Base-by-base conservation (phyloP, 116 monocot genomes). In the Papilionanthe hybrid region DNA sequence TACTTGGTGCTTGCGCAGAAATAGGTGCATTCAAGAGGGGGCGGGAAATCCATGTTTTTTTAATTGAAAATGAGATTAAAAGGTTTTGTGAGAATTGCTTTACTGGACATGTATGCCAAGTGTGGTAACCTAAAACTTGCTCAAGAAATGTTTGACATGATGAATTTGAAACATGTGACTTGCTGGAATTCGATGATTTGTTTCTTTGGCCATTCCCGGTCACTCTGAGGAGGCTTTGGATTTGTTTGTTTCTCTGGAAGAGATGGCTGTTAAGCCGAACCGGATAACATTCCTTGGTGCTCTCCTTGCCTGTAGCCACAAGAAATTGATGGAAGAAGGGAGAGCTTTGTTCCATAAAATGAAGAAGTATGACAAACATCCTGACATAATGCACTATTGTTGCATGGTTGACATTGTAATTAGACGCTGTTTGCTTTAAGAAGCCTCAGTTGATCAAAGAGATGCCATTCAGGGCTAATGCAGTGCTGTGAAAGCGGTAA, bases 141-240 rank as follows among this genome's bases (percentile, higher is more conserved):
- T 13, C 67, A 75, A 8, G 25, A 85, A 69, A 75, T 95, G 30
- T 95, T 95, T n/a, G n/a, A n/a, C n/a, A n/a, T n/a, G n/a, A n/a
- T n/a, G n/a, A n/a, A n/a, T n/a, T n/a, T n/a, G n/a, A 92, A 85
- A 78, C 87, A 92, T 88, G 83, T 88, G 47, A 86, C 80, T 43
- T 87, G 88, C 80, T 95, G 94, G 92, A 95, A 95, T 75, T 73
- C 92, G 2, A 94, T 94, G 92, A 94, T 94, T 32, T n/a, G 84
- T 87, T 22, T 87, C 81, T 18, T 80, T 90, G 78, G 90, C 89
- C 37, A 75, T 92, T 80, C 90, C 90, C 48, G 89, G 89, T 5
- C 80, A 79, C 79, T 89, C 65, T 7, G 78, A 82, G n/a, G 90
- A 90, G 57, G 87, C 90, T 60, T 80, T 95, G 25, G 86, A 90